These are phyloP conservation scores for Fusarium hainanense DNA, from an alignment of 2,329 filamentous ascomycete species.

Conservation along the genomic window DNA sequence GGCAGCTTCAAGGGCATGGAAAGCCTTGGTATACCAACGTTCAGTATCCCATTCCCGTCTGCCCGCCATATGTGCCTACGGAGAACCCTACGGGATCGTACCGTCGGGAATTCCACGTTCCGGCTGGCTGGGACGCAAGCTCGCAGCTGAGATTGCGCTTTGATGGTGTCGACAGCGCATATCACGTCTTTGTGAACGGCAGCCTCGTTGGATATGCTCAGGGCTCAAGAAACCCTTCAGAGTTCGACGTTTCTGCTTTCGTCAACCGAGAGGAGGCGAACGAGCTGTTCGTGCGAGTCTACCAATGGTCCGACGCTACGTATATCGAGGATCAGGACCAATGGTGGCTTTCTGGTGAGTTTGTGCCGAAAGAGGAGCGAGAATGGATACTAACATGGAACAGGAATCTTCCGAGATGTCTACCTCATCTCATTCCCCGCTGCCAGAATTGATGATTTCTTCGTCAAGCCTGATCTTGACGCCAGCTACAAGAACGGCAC, in stretches of 20 bases:
- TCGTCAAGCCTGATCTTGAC: conserved; percentile 68
- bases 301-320: conserved; percentile 75
- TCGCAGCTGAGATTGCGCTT: conserved; percentile 73
- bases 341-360: conserved; percentile 73
- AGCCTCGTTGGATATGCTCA: conserved; percentile 73
- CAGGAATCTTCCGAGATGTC: conserved; percentile 74
- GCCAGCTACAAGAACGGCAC: conserved; percentile 61
- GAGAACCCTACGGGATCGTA: conserved; percentile 75
- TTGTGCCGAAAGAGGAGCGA: conserved; percentile 50
- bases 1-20: conserved; percentile 77
- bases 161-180: conserved; percentile 78
- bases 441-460: conserved; percentile 66
- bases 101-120: conserved; percentile 65
- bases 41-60: conserved; percentile 72
- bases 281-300: conserved; percentile 71
- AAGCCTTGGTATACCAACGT: conserved; percentile 76
- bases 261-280: conserved; percentile 57
- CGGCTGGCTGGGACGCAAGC: conserved; percentile 56
- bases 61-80: conserved; percentile 70
- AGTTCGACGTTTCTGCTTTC: conserved; percentile 73
- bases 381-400: conserved; percentile 44
- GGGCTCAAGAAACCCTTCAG: conserved; percentile 73
- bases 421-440: conserved; percentile 67
- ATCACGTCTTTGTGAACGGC: conserved; percentile 76
- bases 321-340: conserved; percentile 79